Conservation (phyloP, 805 yeast genomes). For the Candida endomychidarum region DNA sequence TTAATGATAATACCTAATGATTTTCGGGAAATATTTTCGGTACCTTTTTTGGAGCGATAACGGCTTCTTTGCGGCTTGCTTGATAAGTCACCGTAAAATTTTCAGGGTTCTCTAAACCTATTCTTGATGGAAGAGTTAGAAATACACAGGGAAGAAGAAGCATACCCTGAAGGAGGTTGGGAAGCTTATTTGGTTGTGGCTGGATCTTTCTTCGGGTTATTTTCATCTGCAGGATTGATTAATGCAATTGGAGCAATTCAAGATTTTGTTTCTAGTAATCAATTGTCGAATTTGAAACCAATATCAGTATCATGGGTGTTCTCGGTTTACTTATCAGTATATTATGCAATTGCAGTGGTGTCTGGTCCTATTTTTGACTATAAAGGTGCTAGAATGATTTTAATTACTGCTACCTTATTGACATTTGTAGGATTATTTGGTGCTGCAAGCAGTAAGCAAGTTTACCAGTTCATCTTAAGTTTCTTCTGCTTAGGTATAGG, state of each 20-base stretch:
- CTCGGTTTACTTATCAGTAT: constrained; percentile 51
- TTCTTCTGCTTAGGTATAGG: constrained; percentile 60
- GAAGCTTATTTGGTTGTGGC: constrained; percentile 55
- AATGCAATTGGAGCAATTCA: constrained; percentile 64
- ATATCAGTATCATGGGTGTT: constrained; percentile 64
- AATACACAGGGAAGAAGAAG: background rate
- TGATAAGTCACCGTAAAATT: no score
- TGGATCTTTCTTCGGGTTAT: constrained; percentile 58
- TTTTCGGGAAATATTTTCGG: no score
- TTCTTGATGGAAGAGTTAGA: no score
- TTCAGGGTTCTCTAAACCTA: no score
- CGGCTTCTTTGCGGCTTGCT: no score
- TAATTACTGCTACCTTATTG: constrained; percentile 42
- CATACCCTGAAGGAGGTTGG: constrained; percentile 60
- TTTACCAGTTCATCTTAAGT: constrained; percentile 63
- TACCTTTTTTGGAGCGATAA: no score
- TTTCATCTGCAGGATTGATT: constrained; percentile 54
- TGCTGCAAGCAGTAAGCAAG: constrained; percentile 50
- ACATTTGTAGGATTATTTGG: constrained; percentile 53
- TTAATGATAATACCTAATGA: constrained; percentile 7
- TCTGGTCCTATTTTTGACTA: constrained; percentile 65
- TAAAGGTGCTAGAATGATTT: constrained; percentile 50
- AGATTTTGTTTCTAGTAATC: constrained; percentile 56
- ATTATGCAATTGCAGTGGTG: constrained; percentile 49
- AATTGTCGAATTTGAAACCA: constrained; percentile 44